Percentiles rank a stretch among this genome's conserved stretches.
Evolutionary conservation across 176 grass and related monocot species (phyloP).

Genomic region (Dactylis glomerata): DNA sequence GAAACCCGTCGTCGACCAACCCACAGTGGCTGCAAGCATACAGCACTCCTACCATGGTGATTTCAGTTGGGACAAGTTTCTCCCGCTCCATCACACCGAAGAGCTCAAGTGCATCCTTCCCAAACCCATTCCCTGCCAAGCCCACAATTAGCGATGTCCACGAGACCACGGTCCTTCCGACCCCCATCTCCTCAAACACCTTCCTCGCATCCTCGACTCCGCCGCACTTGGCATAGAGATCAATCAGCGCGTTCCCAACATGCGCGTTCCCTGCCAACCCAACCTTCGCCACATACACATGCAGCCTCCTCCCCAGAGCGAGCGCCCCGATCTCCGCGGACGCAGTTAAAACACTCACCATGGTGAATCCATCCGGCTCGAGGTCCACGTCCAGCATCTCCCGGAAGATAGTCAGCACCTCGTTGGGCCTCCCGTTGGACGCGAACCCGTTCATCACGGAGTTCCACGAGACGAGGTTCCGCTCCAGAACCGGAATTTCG

Average conservation of each 20-base stretch:
- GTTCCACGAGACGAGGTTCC: slow-evolving; percentile 81
- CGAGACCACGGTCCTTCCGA: slow-evolving; percentile 43
- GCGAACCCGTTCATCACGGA: slow-evolving; percentile 71
- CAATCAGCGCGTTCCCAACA: slow-evolving; percentile 66
- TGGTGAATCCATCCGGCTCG: slow-evolving; percentile 55
- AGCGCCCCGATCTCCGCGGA: slow-evolving; percentile 55
- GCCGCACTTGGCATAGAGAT: slow-evolving; percentile 76
- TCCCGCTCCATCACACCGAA: slow-evolving; percentile 64
- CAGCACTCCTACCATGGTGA: slow-evolving; percentile 80
- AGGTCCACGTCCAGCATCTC: slow-evolving; percentile 49
- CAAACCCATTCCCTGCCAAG: slow-evolving; percentile 70
- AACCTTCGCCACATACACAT: slow-evolving; percentile 49
- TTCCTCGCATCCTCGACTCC: slow-evolving; percentile 42
- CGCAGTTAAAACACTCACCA: slow-evolving; percentile 71
- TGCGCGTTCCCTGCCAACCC: slow-evolving; percentile 56
- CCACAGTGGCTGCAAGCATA: slow-evolving; percentile 92
- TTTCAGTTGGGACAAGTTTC: slow-evolving; percentile 60
- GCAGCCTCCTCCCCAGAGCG: slow-evolving; percentile 60
- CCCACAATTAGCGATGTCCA: slow-evolving; percentile 75
- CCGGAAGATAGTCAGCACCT: slow-evolving; percentile 64
- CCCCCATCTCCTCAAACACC: slow-evolving; percentile 69
- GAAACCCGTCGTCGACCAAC: slow-evolving; percentile 71
- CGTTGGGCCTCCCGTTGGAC: slow-evolving; percentile 63
- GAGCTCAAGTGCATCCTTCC: slow-evolving; percentile 62
- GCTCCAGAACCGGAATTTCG: slow-evolving; percentile 40